Base-by-base conservation (phyloP, 306 rosid genomes). In the Glycine tomentella region DNA sequence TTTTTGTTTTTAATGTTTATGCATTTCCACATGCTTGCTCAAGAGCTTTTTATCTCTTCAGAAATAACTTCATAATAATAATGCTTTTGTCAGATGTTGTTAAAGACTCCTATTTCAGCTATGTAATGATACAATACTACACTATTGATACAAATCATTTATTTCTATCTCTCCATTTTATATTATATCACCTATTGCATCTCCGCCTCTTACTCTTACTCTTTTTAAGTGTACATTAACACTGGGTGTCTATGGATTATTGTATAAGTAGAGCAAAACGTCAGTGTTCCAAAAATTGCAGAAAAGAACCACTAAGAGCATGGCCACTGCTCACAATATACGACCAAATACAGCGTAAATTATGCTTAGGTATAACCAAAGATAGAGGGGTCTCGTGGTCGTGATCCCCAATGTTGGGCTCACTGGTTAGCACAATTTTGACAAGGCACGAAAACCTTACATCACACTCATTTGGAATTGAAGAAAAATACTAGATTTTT, bases 41-140 rank as follows among this genome's bases (percentile, higher is more conserved):
- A 48, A 38, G 65, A 55, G 49, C 3, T 67, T 68, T 78, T 44
- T 66, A 71, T 56, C 59, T 31, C 66, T 44, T 25, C 76, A 6
- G 16, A 67, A 20, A 42, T 55, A 8, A 42, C 69, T 20, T 12
- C 45, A 20, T 78, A 34, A 42, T 17, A 53, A 49, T 9, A 42
- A 42, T 42, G 46, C 1, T 42, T 42, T 42, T 42, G 55, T 59
- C 77, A 48, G 50, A 70, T 61, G 63, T 15, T 34, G 72, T 72
- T 17, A 2, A 4, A 48, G 16, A 8, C 13, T 79, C 38, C 36
- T 16, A 42, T 42, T 42, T 42, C 46, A 42, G 46, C 46, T 42
- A 42, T 6, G 46, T 2, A 42, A 42, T 42, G 8, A 42, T 42
- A 6, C 9, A 7, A 42, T 42, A 42, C 8, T 42, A 42, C 8